Evolutionary conservation across 2,329 filamentous ascomycete species (phyloP).

Genomic region (Cladobotryum protrusum): DNA sequence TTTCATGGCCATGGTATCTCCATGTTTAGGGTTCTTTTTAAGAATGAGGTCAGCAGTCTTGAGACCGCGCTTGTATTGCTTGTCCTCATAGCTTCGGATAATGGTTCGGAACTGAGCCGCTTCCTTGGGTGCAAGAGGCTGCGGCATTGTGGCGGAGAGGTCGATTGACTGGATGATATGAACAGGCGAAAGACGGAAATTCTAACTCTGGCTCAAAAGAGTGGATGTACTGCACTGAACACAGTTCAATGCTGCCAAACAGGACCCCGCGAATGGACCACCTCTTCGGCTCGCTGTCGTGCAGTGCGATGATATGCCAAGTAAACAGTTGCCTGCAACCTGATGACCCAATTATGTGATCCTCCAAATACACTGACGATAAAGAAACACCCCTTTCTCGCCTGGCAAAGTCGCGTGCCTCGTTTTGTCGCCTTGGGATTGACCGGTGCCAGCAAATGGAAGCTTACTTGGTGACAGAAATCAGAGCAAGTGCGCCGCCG

Average conservation of each 20-base stretch:
- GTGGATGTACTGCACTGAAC: neutral
- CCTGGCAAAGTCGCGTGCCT: neutral
- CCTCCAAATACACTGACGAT: neutral
- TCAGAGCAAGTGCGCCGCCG: conserved; percentile 7
- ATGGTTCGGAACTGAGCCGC: conserved; percentile 88
- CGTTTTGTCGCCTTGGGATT: neutral
- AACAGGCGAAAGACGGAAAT: neutral
- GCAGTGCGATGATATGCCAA: neutral
- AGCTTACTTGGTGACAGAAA: conserved; percentile 4
- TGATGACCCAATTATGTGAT: neutral
- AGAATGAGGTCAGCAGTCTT: conserved; percentile 96
- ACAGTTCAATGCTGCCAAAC: neutral
- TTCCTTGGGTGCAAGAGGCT: conserved; percentile 79
- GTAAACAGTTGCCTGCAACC: neutral
- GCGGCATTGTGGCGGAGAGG: conserved; percentile 50
- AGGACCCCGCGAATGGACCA: neutral
- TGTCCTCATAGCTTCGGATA: conserved; percentile 94
- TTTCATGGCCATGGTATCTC: conserved; percentile 98
- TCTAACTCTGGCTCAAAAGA: neutral
- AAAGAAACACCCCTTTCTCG: neutral
- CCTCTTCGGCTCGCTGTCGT: neutral
- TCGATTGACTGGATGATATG: neutral
- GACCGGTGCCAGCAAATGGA: neutral
- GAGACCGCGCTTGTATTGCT: conserved; percentile 92
- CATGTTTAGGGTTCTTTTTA: conserved; percentile 90